phyloP scores from a whole-genome alignment of 1,284 basidiomycete species.

The Leucoagaricus sp. region DNA sequence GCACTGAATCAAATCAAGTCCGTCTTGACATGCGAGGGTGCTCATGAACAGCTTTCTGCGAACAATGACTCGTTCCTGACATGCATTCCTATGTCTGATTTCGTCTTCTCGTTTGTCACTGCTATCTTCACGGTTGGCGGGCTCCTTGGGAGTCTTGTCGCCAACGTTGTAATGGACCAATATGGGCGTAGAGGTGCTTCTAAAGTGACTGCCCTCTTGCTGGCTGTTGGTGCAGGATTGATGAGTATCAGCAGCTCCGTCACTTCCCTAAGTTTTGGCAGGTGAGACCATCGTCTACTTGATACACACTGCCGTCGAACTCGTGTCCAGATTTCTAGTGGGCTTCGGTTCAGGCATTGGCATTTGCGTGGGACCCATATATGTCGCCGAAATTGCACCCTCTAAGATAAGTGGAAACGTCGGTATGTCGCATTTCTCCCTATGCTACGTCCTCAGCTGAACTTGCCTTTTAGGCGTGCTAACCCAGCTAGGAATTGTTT shows the following conservation, averaged over 20 bases:
- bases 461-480: conserved; percentile 62
- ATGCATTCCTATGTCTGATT: conserved; percentile 79
- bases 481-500: conserved; percentile 85
- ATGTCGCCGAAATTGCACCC: conserved; percentile 81
- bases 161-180: conserved; percentile 70
- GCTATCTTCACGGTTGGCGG: conserved; percentile 90
- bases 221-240: conserved; percentile 59
- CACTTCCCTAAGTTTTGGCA: conserved; percentile 60
- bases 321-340: conserved; percentile 60
- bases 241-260: conserved; percentile 70
- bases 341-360: conserved; percentile 84
- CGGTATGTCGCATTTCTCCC: conserved; percentile 41
- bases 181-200: conserved; percentile 71
- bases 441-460: conserved; percentile 13
- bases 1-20: conserved; percentile 86
- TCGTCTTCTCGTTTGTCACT: conserved; percentile 79
- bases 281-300: conserved; percentile 42
- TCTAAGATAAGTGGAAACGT: conserved; percentile 71
- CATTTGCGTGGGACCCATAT: conserved; percentile 86
- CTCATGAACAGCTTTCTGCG: conserved; percentile 15
- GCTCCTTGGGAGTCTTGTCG: conserved; percentile 71
- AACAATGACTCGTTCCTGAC: conserved; percentile 35
- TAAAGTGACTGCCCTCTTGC: conserved; percentile 57
- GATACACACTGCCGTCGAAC: neutral
- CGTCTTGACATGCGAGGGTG: conserved; percentile 67